These are phyloP conservation scores for Paraconiothyrium sp. DNA, from an alignment of 2,329 filamentous ascomycete species.

Conservation along the genomic window DNA sequence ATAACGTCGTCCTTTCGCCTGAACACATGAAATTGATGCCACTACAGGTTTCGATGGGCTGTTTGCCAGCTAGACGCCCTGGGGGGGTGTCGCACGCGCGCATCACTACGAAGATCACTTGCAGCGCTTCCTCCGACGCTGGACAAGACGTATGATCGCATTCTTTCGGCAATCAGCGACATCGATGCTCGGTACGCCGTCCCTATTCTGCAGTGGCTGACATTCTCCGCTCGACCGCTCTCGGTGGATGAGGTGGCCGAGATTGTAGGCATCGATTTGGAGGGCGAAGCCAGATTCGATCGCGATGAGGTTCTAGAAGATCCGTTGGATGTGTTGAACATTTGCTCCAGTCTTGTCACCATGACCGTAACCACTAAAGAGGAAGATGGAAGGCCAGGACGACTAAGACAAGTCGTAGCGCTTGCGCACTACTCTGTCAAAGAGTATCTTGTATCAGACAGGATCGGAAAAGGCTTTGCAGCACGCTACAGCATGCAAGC, in stretches of 20 bases:
- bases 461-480: slow-evolving; percentile 17
- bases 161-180: slow-evolving; percentile 18
- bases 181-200: slow-evolving; percentile 12
- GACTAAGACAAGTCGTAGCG: slow-evolving; percentile 11
- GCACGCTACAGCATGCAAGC: slow-evolving; percentile 23
- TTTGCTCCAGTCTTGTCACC: slow-evolving; percentile 38
- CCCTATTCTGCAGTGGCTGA: slow-evolving; percentile 20
- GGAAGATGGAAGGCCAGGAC: too few relatives aligned
- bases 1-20: too few relatives aligned
- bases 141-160: slow-evolving; percentile 26
- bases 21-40: background rate
- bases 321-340: slow-evolving; percentile 28
- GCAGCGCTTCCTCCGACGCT: slow-evolving; percentile 20
- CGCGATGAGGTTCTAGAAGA: slow-evolving; percentile 37
- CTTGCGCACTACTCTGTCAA: slow-evolving; percentile 41
- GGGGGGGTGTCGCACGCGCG: slow-evolving; percentile 16
- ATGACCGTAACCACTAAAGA: slow-evolving; percentile 10
- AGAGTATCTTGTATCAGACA: slow-evolving; percentile 35
- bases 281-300: slow-evolving; percentile 33
- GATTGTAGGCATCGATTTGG: slow-evolving; percentile 25
- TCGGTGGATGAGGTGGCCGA: slow-evolving; percentile 19
- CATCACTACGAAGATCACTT: slow-evolving; percentile 18
- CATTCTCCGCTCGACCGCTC: slow-evolving; percentile 20
- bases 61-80: slow-evolving; percentile 25
- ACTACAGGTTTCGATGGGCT: slow-evolving; percentile 30